These are phyloP conservation scores for Acer saccharum DNA, from an alignment of 345 rosid genomes.

Conservation along the genomic window DNA sequence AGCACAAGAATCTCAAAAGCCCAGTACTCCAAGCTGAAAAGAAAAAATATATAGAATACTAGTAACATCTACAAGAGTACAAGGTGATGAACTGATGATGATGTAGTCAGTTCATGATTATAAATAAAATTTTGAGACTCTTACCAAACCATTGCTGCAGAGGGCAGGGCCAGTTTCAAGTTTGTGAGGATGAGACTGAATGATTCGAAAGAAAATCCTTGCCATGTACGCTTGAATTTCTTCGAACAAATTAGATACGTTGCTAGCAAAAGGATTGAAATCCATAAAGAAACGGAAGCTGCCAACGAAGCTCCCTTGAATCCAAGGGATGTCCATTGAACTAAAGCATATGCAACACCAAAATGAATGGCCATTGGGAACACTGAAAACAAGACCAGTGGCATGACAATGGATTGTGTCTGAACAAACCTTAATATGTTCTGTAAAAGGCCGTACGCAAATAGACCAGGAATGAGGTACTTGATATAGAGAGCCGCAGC, in stretches of 20 bases:
- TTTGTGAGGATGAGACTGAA: slow-evolving; percentile 27
- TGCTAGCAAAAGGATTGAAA: slow-evolving; percentile 45
- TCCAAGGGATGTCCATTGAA: slow-evolving; percentile 45
- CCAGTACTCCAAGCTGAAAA: slow-evolving; percentile 71
- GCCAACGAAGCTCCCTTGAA: slow-evolving; percentile 72
- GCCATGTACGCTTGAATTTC: slow-evolving; percentile 57
- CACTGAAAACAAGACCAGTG: slow-evolving; percentile 46
- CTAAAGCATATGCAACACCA: slow-evolving; percentile 47
- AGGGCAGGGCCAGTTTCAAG: slow-evolving; percentile 62
- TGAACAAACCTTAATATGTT: slow-evolving; percentile 74
- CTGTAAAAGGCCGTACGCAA: slow-evolving; percentile 64
- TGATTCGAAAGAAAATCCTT: slow-evolving; percentile 51
- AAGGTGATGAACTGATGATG: too few species aligned
- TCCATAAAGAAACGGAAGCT: slow-evolving; percentile 68
- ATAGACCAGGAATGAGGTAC: slow-evolving; percentile 64
- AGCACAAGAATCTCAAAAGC: slow-evolving; percentile 80
- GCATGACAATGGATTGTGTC: slow-evolving; percentile 62
- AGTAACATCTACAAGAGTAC: too few species aligned
- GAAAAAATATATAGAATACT: background rate
- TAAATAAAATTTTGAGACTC: background rate
- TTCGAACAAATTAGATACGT: slow-evolving; percentile 44
- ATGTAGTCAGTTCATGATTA: too few species aligned
- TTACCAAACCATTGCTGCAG: slow-evolving; percentile 86
- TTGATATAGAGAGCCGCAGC: slow-evolving; percentile 59
- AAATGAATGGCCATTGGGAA: slow-evolving; percentile 53